Conservation (phyloP, 148 eudicot genomes). For the Camellia japonica region DNA sequence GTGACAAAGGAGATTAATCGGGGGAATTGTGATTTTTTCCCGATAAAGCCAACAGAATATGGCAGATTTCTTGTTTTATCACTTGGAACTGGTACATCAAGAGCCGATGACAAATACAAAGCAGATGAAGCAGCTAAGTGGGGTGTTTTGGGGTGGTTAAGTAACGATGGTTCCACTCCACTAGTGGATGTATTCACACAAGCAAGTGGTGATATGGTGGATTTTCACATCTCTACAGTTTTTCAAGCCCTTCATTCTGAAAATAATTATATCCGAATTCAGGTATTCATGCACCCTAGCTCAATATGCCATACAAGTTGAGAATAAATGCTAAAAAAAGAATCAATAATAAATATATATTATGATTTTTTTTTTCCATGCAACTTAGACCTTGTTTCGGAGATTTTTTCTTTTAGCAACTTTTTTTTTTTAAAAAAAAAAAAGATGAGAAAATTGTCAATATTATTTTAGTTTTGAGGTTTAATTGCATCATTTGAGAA, state of each 20-base stretch:
- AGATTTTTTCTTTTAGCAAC: too few species aligned
- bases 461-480: too few species aligned
- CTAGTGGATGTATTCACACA: slow-evolving; percentile 37
- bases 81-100: slow-evolving; percentile 36
- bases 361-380: not conserved
- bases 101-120: slow-evolving; percentile 21
- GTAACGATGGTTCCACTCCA: slow-evolving; percentile 25
- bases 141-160: slow-evolving; percentile 41
- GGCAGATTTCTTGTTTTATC: slow-evolving; percentile 34
- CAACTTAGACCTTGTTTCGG: not conserved
- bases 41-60: slow-evolving; percentile 30
- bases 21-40: slow-evolving; percentile 32
- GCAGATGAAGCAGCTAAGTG: slow-evolving; percentile 33
- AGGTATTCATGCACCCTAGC: slow-evolving; percentile 16
- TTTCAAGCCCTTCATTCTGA: slow-evolving; percentile 36
- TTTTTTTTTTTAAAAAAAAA: too few species aligned
- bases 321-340: not conserved
- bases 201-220: slow-evolving; percentile 48
- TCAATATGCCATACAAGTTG: not conserved
- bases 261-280: slow-evolving; percentile 46
- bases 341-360: not conserved
- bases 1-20: slow-evolving; percentile 35
- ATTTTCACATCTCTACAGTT: slow-evolving; percentile 30
- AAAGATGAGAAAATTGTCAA: too few species aligned
- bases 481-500: too few species aligned